Evolutionary conservation across 176 grass and related monocot genomes (phyloP).

Genomic region (Triticum timopheevii): DNA sequence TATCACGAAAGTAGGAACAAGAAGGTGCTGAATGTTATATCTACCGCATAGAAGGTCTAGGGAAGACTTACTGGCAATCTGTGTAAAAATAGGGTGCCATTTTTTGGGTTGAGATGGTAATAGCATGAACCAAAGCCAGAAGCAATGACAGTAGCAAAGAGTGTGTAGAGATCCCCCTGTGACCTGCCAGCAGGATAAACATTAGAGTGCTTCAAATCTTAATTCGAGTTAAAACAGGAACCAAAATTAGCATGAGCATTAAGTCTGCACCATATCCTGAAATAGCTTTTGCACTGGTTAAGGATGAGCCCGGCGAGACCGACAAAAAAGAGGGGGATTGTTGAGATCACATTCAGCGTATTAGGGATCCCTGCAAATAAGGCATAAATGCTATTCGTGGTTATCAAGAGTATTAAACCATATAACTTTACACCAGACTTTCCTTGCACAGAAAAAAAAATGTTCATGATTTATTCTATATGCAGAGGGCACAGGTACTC

Average conservation of each 20-base stretch:
- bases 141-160: slow-evolving; percentile 51
- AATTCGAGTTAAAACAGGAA: background rate
- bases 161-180: slow-evolving; percentile 59
- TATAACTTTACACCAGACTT: background rate
- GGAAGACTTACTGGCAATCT: slow-evolving; percentile 63
- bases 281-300: slow-evolving; percentile 63
- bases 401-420: background rate
- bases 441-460: background rate
- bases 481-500: background rate
- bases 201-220: background rate
- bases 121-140: slow-evolving; percentile 78
- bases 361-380: slow-evolving; percentile 68
- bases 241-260: background rate
- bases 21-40: background rate
- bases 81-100: slow-evolving; percentile 77
- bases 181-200: slow-evolving; percentile 47
- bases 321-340: slow-evolving; percentile 85
- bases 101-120: slow-evolving; percentile 83
- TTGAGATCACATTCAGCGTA: slow-evolving; percentile 87
- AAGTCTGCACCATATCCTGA: slow-evolving; percentile 50
- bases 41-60: background rate
- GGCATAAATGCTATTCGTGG: background rate
- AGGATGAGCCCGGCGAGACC: slow-evolving; percentile 58
- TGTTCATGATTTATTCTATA: background rate
- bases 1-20: too few relatives aligned